Evolutionary conservation across 192 early-diverging fungal species (phyloP), one percentile per base, ranked within the genome.

Genomic region (Coemansia sp.): DNA sequence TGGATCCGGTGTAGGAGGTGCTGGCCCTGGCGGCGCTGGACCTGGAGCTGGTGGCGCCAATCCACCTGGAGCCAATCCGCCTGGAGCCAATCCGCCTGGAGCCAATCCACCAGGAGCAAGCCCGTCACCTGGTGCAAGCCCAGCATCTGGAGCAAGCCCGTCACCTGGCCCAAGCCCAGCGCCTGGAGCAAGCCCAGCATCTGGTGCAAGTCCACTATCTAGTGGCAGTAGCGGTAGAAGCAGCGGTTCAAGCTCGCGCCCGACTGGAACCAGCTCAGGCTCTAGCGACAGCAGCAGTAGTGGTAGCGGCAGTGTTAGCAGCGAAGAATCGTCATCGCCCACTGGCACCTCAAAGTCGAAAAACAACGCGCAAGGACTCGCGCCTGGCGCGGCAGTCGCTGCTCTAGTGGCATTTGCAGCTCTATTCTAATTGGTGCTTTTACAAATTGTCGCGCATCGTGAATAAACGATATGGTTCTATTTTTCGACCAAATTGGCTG

Each of bases 391-490:
- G 1, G 31, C 27, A 36, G 71, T 51, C 17, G 71, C 71, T 6
- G 59, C 59, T 3, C 45, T 57, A 4, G 59, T 53, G 4, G 71
- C 41, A 10, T 32, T 73, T 56, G 71, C 71, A 3, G 71, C 71
- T 0, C 37, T 73, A 8, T 15, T 67, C 10, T 73, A 73, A 35
- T 11, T 37, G 9, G 4, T 14, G 22, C 35, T 32, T 3, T 8
- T 64, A 27, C 32, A 31, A n/a, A n/a, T n/a, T n/a, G n/a, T n/a
- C n/a, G n/a, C n/a, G n/a, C n/a, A n/a, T n/a, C n/a, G n/a, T n/a
- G n/a, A n/a, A n/a, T n/a, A n/a, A n/a, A n/a, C n/a, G n/a, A n/a
- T n/a, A n/a, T n/a, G n/a, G n/a, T n/a, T n/a, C n/a, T n/a, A n/a
- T n/a, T n/a, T n/a, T n/a, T n/a, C n/a, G n/a, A n/a, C n/a, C n/a